These are phyloP conservation scores for Paramecium caudatum DNA, from an alignment of 73 alveolate species.

Conservation along the genomic window DNA sequence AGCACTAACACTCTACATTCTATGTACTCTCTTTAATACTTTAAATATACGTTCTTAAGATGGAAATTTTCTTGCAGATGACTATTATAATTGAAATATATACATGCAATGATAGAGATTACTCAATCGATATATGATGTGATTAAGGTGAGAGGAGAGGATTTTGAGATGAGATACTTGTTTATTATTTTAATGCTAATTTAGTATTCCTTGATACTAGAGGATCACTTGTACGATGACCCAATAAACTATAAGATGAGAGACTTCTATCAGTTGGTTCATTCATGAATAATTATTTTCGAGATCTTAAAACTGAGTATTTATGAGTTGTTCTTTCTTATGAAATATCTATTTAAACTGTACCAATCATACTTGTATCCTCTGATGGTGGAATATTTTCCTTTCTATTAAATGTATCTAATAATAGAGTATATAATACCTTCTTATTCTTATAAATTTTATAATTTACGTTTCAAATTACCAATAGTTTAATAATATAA, in stretches of 20 bases:
- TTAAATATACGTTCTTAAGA: not conserved
- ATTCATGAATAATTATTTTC: conserved; percentile 23
- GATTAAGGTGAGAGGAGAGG: conserved; percentile 32
- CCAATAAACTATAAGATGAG: conserved; percentile 26
- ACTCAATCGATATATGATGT: conserved; percentile 9
- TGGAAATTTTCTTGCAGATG: conserved; percentile 20
- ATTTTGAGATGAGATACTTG: conserved; percentile 27
- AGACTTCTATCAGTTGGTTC: conserved; percentile 39
- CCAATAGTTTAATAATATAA: not conserved
- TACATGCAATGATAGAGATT: conserved; percentile 24
- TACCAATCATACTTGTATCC: not conserved
- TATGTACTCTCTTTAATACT: not conserved
- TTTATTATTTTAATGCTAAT: conserved; percentile 12
- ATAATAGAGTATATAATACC: not conserved
- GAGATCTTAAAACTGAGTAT: conserved; percentile 4
- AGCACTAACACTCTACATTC: not conserved
- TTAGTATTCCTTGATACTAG: not conserved
- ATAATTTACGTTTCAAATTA: not conserved
- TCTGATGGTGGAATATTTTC: conserved; percentile 41
- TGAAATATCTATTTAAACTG: conserved; percentile 13
- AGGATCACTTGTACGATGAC: conserved; percentile 21
- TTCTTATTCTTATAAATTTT: not conserved
- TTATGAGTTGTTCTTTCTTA: conserved; percentile 39
- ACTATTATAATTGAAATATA: not conserved
- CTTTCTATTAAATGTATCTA: no score